Conservation (phyloP, 1,139 yeast species). For the Yamadazyma aaseri region DNA sequence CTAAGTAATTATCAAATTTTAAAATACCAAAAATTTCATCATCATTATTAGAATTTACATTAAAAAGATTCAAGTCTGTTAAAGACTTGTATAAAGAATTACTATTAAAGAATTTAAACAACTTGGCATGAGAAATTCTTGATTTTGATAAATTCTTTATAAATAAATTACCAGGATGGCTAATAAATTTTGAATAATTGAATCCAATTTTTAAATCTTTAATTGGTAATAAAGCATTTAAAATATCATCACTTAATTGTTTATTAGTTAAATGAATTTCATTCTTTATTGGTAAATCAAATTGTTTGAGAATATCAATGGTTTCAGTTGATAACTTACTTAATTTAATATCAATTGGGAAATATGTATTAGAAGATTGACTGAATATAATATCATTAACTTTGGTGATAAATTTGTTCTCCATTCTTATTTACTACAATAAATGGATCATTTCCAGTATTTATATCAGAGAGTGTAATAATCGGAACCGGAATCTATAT, state of each 20-base stretch:
- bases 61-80: conserved; percentile 29
- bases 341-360: conserved; percentile 12
- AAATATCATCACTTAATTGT: conserved; percentile 7
- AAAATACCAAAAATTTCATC: conserved; percentile 33
- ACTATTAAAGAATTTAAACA: conserved; percentile 26
- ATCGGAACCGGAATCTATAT: neutral
- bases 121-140: conserved; percentile 18
- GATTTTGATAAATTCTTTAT: conserved; percentile 43
- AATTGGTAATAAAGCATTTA: conserved; percentile 8
- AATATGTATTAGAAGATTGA: conserved; percentile 10
- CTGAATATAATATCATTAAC: conserved; percentile 11
- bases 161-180: conserved; percentile 67
- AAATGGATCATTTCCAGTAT: too few species aligned
- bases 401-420: conserved; percentile 5
- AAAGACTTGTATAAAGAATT: conserved; percentile 28
- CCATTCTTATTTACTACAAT: too few species aligned
- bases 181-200: conserved; percentile 41
- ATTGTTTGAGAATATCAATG: conserved; percentile 2
- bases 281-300: conserved; percentile 5
- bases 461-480: too few species aligned
- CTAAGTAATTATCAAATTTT: conserved; percentile 36
- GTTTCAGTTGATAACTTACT: conserved; percentile 3
- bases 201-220: conserved; percentile 4
- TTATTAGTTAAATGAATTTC: conserved; percentile 9
- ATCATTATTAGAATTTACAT: conserved; percentile 11